Evolutionary conservation across 495 filamentous ascomycete genomes (phyloP).

Genomic region (Amniculicola lignicola): DNA sequence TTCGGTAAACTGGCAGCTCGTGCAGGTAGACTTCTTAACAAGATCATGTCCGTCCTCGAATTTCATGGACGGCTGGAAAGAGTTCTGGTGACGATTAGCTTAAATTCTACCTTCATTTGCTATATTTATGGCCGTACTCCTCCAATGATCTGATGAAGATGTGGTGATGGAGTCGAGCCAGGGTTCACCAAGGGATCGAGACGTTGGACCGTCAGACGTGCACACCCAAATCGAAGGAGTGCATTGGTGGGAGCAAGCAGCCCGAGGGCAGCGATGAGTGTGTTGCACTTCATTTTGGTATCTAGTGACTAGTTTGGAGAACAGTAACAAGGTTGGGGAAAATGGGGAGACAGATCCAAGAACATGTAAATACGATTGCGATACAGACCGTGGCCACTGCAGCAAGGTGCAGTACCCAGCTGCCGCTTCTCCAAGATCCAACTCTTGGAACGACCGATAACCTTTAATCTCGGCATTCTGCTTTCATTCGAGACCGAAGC

Average conservation of each 20-base stretch:
- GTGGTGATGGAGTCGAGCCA: slow-evolving; percentile 30
- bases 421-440: slow-evolving; percentile 2
- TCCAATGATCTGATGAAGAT: slow-evolving; percentile 35
- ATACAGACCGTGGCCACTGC: too few relatives aligned
- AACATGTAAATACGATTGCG: slow-evolving; percentile 5
- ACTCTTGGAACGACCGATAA: not conserved
- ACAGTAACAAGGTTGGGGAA: not conserved
- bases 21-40: slow-evolving; percentile 27
- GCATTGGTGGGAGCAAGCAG: slow-evolving; percentile 19
- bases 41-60: slow-evolving; percentile 26
- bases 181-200: slow-evolving; percentile 44
- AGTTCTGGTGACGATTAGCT: slow-evolving; percentile 24
- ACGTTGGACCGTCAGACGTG: slow-evolving; percentile 47
- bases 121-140: slow-evolving; percentile 13
- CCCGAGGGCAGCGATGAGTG: slow-evolving; percentile 16
- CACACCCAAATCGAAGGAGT: slow-evolving; percentile 46
- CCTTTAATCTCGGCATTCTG: not conserved
- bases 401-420: too few relatives aligned
- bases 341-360: not conserved
- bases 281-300: slow-evolving; percentile 23
- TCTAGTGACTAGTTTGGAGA: not conserved
- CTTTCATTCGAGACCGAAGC: slow-evolving; percentile 8
- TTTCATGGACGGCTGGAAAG: slow-evolving; percentile 35
- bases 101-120: not conserved
- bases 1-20: slow-evolving; percentile 34